A percentile compares a stretch with the other conserved stretches of the same genome.
Conservation (phyloP, 2,329 filamentous ascomycete species). For the Apiospora koreana region DNA sequence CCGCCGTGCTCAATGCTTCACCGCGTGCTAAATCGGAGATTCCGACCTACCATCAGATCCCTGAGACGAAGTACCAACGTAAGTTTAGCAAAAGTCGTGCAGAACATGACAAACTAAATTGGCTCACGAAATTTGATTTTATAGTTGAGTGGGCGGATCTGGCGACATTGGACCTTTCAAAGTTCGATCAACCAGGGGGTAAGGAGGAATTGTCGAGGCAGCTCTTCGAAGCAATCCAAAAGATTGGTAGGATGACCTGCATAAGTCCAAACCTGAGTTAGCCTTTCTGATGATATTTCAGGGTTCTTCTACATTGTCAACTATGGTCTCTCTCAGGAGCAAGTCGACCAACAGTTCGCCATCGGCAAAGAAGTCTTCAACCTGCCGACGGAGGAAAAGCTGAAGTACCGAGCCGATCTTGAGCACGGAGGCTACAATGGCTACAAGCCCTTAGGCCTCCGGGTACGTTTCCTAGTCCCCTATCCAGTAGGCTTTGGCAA, state of each 20-base stretch:
- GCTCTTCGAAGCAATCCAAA: constrained; percentile 53
- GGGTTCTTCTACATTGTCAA: constrained; percentile 67
- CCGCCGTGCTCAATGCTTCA: constrained; percentile 15
- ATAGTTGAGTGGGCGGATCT: constrained; percentile 55
- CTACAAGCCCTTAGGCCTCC: constrained; percentile 49
- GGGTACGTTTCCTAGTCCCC: constrained; percentile 15
- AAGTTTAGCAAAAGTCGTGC: background rate
- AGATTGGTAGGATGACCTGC: constrained; percentile 33
- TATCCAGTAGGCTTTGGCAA: background rate
- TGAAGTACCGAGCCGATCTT: constrained; percentile 53
- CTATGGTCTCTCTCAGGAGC: constrained; percentile 60
- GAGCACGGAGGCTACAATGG: constrained; percentile 59
- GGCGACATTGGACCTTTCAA: constrained; percentile 56
- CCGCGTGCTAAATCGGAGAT: constrained; percentile 19
- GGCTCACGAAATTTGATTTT: background rate
- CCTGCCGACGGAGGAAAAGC: constrained; percentile 58
- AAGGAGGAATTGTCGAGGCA: constrained; percentile 55
- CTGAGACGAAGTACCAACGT: constrained; percentile 37
- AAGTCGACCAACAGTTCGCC: constrained; percentile 62
- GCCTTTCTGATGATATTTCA: background rate
- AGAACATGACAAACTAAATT: background rate
- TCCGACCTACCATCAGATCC: constrained; percentile 35
- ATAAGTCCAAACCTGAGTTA: background rate
- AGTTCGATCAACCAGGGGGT: constrained; percentile 54
- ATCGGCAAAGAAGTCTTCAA: constrained; percentile 60